Percentiles rank a stretch among this genome's conserved stretches.
These are phyloP conservation scores for Paramecium tetraurelia DNA, from an alignment of 73 alveolate genomes.

Conservation along the genomic window DNA sequence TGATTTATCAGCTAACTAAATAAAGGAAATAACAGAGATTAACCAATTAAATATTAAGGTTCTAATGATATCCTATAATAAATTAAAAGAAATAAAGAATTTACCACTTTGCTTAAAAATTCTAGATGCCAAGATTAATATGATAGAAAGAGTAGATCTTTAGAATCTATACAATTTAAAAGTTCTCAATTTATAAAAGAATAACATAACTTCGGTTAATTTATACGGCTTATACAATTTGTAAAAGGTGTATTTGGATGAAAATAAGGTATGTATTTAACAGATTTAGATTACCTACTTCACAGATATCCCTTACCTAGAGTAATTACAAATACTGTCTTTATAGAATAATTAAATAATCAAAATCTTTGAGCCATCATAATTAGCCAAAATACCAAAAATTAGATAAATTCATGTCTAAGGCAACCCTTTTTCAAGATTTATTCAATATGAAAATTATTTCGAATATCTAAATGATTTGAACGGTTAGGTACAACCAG, in stretches of 20 bases:
- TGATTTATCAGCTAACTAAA: slow-evolving; percentile 19
- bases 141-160: not conserved
- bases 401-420: not conserved
- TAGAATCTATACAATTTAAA: not conserved
- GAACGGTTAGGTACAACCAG: not conserved
- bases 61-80: slow-evolving; percentile 11
- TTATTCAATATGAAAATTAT: not conserved
- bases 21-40: slow-evolving; percentile 4
- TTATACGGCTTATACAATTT: not conserved
- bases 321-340: not conserved
- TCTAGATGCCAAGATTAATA: not conserved
- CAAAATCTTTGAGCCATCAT: not conserved
- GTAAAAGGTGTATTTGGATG: not conserved
- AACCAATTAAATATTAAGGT: not conserved
- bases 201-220: not conserved
- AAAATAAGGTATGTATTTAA: not conserved
- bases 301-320: not conserved
- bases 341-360: not conserved
- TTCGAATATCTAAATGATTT: not conserved
- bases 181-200: slow-evolving; percentile 6
- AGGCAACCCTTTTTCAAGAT: not conserved
- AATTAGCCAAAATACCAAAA: not conserved
- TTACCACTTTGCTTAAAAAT: not conserved
- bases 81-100: not conserved
- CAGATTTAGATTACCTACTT: not conserved